Evolutionary conservation across 768 basidiomycete genomes (phyloP), one percentile per base, ranked within the genome.

Genomic region (Leucocoprinus birnbaumii): DNA sequence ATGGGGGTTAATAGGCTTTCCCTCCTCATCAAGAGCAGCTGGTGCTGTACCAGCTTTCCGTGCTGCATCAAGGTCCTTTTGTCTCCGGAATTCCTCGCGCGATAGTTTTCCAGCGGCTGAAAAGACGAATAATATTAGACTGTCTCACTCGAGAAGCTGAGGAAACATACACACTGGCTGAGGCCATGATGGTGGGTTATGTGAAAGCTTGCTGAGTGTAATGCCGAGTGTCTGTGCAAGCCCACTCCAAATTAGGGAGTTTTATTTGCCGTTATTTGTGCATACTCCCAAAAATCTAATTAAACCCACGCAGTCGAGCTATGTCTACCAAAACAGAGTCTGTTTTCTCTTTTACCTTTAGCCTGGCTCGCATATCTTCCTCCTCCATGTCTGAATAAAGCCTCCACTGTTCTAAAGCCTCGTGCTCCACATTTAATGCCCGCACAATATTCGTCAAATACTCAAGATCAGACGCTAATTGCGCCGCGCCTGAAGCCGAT

Each of bases 1-100:
- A 71, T 99, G 97, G 31, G 97, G 97, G 65, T 98, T 99, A 74
- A 99, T 98, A 48, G 94, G 86, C 64, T 83, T 86, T 49, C 97
- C 97, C 69, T 97, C 89, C 69, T 94, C 91, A 66, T 99, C 97
- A 27, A 97, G 78, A 26, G 94, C 95, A 22, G 96, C 93, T 19
- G 95, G 92, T 11, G 95, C 97, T 9, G 96, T 98, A 71, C 97
- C 96, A 35, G 96, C 97, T 75, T 98, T 98, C 52, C 96, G 90
- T 56, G 96, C 96, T 3, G 96, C 96, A 71, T 98, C 96, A 53
- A 98, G 85, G 68, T 98, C 96, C 71, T 97, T 97, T 71, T 96
- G 91, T 22, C 92, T 84, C 45, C 95, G 84, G 66, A 92, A 96
- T 68, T 98, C 95, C 70, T 97, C 95, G 35, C 94, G 82, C 0